phyloP scores from a whole-genome alignment of 2,329 filamentous ascomycete genomes.

The Trichoderma brevicompactum region DNA sequence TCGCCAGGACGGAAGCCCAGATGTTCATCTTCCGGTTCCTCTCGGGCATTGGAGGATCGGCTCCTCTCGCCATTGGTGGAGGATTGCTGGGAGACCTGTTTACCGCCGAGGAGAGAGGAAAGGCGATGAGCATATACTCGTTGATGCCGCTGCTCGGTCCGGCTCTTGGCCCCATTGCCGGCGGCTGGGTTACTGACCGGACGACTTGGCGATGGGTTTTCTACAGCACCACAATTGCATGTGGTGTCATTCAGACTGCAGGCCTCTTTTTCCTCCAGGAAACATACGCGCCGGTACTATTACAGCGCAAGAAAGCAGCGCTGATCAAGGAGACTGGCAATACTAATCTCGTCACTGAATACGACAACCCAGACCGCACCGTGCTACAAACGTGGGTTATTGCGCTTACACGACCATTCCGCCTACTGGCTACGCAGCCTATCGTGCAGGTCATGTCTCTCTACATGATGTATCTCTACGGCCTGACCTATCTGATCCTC shows the following conservation, averaged over 20 bases:
- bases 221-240: constrained; percentile 66
- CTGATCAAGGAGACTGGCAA: constrained; percentile 65
- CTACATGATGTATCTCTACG: constrained; percentile 69
- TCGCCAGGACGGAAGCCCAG: constrained; percentile 64
- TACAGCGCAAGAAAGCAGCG: constrained; percentile 63
- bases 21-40: constrained; percentile 66
- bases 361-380: constrained; percentile 50
- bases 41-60: constrained; percentile 61
- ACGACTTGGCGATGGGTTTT: constrained; percentile 76
- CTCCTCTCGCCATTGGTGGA: constrained; percentile 68
- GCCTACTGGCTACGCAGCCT: constrained; percentile 63
- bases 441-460: constrained; percentile 69
- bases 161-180: constrained; percentile 53
- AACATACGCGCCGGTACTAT: constrained; percentile 60
- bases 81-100: constrained; percentile 68
- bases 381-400: constrained; percentile 53
- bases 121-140: constrained; percentile 66
- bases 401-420: constrained; percentile 66
- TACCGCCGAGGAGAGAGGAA: constrained; percentile 60
- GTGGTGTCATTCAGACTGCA: constrained; percentile 62
- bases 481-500: constrained; percentile 61
- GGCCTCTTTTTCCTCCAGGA: constrained; percentile 66
- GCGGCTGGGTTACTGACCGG: constrained; percentile 48
- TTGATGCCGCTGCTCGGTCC: constrained; percentile 65
- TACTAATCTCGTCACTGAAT: constrained; percentile 51